Base-by-base conservation (phyloP, 176 grass and related monocot species). In the Canna indica region DNA sequence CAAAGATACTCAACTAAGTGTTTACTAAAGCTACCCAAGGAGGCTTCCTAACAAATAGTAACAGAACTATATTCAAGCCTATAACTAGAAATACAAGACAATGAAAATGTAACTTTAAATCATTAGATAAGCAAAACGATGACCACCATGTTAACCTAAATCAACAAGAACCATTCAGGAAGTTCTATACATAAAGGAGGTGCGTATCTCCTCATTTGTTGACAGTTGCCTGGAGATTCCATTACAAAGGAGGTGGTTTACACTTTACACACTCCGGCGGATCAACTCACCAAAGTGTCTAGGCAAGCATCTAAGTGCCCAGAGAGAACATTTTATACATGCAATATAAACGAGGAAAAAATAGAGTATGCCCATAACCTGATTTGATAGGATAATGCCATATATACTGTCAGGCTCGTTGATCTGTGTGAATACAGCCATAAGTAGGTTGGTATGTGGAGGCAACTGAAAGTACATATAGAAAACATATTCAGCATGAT, bases 351-450 rank as follows among this genome's bases (percentile, higher is more conserved):
- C 59, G 14, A 59, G 59, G 29, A 52, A 77, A 36, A 53, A 4
- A 7, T 24, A 18, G 38, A 41, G 63, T 4, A 38, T 66, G 35
- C 24, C 38, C 61, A 59, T 68, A 83, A 96, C 91, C 91, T 96
- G 84, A 68, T 96, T 91, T 53, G 91, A 79, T 72, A 86, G 81
- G 68, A 90, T 77, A 47, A 96, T 83, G 38, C 91, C 91, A 82
- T 96, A 96, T 77, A 96, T 91, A 81, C 83, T 86, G 77, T 96
- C 91, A 2, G 85, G 91, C 75, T 96, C 91, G 69, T 96, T 96
- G 73, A 96, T 88, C 33, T 79, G 80, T 70, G 70, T 88, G 78
- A 86, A 96, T 70, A 88, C 81, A 70, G 73, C 78, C 85, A 91
- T 69, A 66, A 96, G 73, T 30, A 96, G 68, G 80, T 73, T 76